Conservation (phyloP, 495 filamentous ascomycete genomes). For the Lophiostoma macrostomum region DNA sequence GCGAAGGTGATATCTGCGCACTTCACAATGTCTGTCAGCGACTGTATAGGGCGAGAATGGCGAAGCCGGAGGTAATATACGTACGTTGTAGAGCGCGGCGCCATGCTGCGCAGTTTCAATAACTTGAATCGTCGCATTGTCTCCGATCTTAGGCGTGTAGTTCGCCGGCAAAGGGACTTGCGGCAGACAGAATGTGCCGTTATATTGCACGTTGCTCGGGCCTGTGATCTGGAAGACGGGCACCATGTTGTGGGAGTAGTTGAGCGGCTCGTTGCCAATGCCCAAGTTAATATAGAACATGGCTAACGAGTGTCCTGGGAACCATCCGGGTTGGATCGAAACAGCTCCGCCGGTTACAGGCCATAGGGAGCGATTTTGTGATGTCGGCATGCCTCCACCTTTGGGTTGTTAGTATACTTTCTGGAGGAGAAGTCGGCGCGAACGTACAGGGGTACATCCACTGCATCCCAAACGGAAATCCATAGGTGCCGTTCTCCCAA, state of each 20-base stretch:
- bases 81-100: constrained; percentile 84
- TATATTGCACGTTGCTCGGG: constrained; percentile 75
- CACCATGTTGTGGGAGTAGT: constrained; percentile 84
- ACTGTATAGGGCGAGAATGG: not conserved
- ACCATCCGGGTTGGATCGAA: constrained; percentile 91
- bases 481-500: constrained; percentile 39
- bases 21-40: constrained; percentile 47
- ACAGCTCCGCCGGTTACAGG: constrained; percentile 81
- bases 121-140: constrained; percentile 92
- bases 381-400: constrained; percentile 84
- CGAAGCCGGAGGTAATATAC: constrained; percentile 37
- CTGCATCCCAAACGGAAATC: constrained; percentile 90
- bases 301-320: constrained; percentile 80
- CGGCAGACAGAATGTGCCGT: constrained; percentile 83
- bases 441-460: constrained; percentile 96
- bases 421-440: constrained; percentile 5
- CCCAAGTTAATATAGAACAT: constrained; percentile 94
- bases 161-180: constrained; percentile 83
- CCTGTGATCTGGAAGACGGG: constrained; percentile 83
- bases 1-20: constrained; percentile 90
- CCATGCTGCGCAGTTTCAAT: constrained; percentile 88
- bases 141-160: constrained; percentile 68
- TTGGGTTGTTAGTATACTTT: constrained; percentile 12
- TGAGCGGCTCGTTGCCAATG: constrained; percentile 73
- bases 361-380: constrained; percentile 87